Conservation (phyloP, 140 eudicot species). For the Stevia rebaudiana region DNA sequence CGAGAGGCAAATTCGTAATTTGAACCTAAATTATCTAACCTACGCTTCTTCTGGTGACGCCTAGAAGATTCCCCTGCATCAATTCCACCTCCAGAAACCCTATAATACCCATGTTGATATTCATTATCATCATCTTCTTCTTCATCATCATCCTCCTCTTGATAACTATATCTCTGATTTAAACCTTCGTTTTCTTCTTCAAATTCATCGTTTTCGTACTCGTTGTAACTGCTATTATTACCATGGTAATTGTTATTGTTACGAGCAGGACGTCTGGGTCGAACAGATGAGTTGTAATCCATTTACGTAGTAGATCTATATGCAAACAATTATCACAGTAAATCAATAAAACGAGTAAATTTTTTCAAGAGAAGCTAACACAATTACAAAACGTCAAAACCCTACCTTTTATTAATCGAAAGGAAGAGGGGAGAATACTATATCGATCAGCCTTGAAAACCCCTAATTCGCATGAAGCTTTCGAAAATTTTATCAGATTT, state of each 20-base stretch:
- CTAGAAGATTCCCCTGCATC: slow-evolving; percentile 46
- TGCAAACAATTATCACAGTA: no score
- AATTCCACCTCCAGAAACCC: slow-evolving; percentile 32
- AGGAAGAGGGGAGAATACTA: no score
- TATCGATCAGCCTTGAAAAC: no score
- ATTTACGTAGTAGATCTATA: slow-evolving; percentile 14
- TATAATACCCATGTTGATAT: slow-evolving; percentile 30
- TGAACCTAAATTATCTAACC: slow-evolving; percentile 41
- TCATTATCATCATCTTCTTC: slow-evolving; percentile 48
- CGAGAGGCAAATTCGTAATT: slow-evolving; percentile 49
- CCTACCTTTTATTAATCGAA: no score
- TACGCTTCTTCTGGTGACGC: slow-evolving; percentile 56
- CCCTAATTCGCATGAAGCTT: no score
- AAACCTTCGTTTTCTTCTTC: slow-evolving; percentile 21
- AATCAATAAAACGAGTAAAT: no score
- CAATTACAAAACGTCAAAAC: no score
- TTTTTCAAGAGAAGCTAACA: no score
- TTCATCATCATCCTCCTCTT: slow-evolving; percentile 30
- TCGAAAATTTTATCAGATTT: no score
- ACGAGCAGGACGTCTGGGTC: slow-evolving; percentile 30
- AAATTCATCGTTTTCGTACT: slow-evolving; percentile 31
- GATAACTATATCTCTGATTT: slow-evolving; percentile 25
- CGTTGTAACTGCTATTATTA: slow-evolving; percentile 13
- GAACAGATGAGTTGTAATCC: slow-evolving; percentile 37
- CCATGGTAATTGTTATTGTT: slow-evolving; percentile 24